Conservation (phyloP, 108 stramenopile genomes). For the Parmales sp. region DNA sequence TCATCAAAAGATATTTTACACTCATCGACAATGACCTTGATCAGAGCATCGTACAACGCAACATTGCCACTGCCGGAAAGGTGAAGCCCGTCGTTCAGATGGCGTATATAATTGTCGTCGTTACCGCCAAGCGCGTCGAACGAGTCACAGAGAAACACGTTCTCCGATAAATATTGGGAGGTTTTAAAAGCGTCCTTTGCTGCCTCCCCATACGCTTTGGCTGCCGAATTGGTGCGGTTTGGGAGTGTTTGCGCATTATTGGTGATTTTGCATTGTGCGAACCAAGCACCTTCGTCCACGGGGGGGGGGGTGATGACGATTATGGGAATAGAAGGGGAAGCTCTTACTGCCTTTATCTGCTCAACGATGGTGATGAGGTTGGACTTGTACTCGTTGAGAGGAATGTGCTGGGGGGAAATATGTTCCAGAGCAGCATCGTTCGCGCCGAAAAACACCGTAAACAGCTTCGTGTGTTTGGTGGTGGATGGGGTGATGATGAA, state of each 20-base stretch:
- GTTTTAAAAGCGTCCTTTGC: conserved; percentile 27
- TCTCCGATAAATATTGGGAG: conserved; percentile 26
- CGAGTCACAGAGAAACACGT: conserved; percentile 43
- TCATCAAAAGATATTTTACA: too few species aligned
- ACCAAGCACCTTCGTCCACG: conserved; percentile 43
- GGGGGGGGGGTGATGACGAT: conserved; percentile 61
- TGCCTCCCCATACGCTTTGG: conserved; percentile 38
- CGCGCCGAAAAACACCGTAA: conserved; percentile 66
- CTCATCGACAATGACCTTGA: conserved; percentile 24
- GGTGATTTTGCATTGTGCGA: conserved; percentile 17
- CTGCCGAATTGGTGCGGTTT: conserved; percentile 36
- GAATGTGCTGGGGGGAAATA: conserved; percentile 62
- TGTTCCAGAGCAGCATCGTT: conserved; percentile 61
- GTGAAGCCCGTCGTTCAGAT: conserved; percentile 60
- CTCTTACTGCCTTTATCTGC: background rate
- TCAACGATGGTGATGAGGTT: conserved; percentile 43
- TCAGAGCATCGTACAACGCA: conserved; percentile 38
- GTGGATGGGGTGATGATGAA: conserved; percentile 18
- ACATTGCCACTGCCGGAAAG: conserved; percentile 45
- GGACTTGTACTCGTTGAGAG: conserved; percentile 32
- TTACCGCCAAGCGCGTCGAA: conserved; percentile 44
- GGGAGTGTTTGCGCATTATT: conserved; percentile 18
- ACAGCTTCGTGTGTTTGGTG: conserved; percentile 19
- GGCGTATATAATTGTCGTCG: conserved; percentile 23
- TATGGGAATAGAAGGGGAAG: conserved; percentile 23